These are phyloP conservation scores for Somion occarium DNA, from an alignment of 1,284 basidiomycete genomes.

Conservation along the genomic window DNA sequence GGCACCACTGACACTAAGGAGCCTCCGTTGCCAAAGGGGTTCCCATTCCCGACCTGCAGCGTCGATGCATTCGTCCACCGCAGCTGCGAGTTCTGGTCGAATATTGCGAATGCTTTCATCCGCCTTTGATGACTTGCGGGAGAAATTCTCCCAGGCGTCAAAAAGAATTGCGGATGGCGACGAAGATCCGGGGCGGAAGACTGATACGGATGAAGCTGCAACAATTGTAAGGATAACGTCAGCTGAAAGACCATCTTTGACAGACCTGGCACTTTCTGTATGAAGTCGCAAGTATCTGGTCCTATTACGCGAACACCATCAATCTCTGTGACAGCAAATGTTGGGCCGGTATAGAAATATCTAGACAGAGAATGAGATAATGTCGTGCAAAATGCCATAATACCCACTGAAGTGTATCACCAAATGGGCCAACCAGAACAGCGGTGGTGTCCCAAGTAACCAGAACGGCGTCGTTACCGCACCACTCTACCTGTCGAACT, in stretches of 20 bases:
- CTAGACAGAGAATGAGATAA: constrained; percentile 32
- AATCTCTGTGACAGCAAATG: constrained; percentile 77
- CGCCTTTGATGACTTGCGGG: constrained; percentile 79
- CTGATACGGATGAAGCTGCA: constrained; percentile 69
- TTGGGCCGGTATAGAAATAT: constrained; percentile 76
- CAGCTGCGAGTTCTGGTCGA: constrained; percentile 77
- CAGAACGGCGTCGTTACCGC: constrained; percentile 92
- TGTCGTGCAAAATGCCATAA: background rate
- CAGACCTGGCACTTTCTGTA: constrained; percentile 89
- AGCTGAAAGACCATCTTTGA: constrained; percentile 5
- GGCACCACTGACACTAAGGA: constrained; percentile 65
- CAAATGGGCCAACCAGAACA: constrained; percentile 87
- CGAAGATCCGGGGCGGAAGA: constrained; percentile 90
- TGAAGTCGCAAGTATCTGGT: constrained; percentile 78
- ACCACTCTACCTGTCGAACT: constrained; percentile 84
- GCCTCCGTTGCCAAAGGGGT: constrained; percentile 79
- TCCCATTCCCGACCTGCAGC: constrained; percentile 94
- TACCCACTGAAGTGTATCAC: constrained; percentile 78
- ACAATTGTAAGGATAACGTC: constrained; percentile 11
- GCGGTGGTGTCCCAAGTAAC: constrained; percentile 81
- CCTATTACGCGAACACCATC: constrained; percentile 86
- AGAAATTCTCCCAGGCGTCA: constrained; percentile 90
- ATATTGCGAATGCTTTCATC: constrained; percentile 92
- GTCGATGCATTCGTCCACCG: constrained; percentile 91
- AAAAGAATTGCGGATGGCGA: constrained; percentile 89